These are phyloP conservation scores for Nevesoporus exiguus DNA, from an alignment of 768 basidiomycete genomes.

Conservation along the genomic window DNA sequence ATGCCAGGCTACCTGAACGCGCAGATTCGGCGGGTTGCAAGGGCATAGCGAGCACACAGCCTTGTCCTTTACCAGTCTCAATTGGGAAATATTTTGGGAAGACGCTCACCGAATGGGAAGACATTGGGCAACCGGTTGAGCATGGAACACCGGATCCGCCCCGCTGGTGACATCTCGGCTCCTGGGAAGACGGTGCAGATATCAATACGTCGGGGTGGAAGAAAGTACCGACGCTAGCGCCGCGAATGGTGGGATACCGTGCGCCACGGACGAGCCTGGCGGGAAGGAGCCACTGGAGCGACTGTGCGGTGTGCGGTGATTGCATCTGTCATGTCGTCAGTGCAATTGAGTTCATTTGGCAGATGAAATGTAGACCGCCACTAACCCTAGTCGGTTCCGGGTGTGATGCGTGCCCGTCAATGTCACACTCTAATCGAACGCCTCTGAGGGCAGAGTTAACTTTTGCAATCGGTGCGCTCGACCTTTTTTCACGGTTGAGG, in stretches of 20 bases:
- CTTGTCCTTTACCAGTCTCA: background rate
- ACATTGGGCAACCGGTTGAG: background rate
- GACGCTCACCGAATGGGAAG: conserved; percentile 4
- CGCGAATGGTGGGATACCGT: background rate
- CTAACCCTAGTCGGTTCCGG: background rate
- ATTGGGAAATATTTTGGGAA: background rate
- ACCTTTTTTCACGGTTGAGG: background rate
- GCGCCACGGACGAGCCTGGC: background rate
- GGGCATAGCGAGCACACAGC: background rate
- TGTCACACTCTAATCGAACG: background rate
- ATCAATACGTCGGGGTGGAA: conserved; percentile 2
- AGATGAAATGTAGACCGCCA: conserved; percentile 8
- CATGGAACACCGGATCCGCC: conserved; percentile 1
- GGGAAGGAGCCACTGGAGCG: background rate
- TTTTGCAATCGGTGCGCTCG: background rate
- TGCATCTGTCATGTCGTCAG: conserved; percentile 11
- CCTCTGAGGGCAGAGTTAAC: background rate
- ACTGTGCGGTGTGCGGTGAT: background rate
- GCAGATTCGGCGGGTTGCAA: background rate
- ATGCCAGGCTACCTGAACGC: background rate
- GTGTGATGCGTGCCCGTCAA: background rate
- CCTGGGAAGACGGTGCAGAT: conserved; percentile 4
- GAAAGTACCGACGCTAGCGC: background rate
- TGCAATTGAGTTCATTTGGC: background rate
- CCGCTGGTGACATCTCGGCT: background rate